Percentiles rank a stretch among this genome's conserved stretches.
phyloP scores from a whole-genome alignment of 2,329 filamentous ascomycete genomes.

The Bipolaris bicolor region DNA sequence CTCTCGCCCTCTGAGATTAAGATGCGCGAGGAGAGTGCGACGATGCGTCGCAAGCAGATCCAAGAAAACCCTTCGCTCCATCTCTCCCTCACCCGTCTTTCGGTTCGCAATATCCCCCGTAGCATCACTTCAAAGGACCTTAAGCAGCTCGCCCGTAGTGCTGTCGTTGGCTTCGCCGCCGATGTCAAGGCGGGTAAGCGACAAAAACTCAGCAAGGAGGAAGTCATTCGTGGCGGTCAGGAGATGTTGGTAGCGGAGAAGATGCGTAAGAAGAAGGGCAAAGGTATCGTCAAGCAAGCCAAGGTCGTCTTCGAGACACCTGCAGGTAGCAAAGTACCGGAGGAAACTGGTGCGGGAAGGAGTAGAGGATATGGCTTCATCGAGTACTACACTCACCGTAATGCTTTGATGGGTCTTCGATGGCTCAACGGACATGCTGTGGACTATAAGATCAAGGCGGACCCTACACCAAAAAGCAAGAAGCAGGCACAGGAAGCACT shows the following conservation, averaged over 20 bases:
- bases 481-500: constrained; percentile 50
- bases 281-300: constrained; percentile 87
- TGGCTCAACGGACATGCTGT: constrained; percentile 85
- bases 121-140: constrained; percentile 84
- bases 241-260: constrained; percentile 82
- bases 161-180: constrained; percentile 90
- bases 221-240: constrained; percentile 77
- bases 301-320: constrained; percentile 93
- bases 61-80: constrained; percentile 90
- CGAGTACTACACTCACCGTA: constrained; percentile 92
- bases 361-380: constrained; percentile 97
- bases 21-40: constrained; percentile 84
- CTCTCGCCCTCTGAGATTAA: constrained; percentile 81
- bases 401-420: constrained; percentile 90
- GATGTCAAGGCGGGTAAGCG: constrained; percentile 83
- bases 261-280: constrained; percentile 78
- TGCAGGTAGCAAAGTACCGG: constrained; percentile 81
- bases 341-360: constrained; percentile 77
- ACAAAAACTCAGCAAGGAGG: constrained; percentile 84
- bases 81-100: constrained; percentile 86
- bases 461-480: constrained; percentile 50
- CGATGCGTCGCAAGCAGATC: constrained; percentile 87
- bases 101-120: constrained; percentile 87
- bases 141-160: constrained; percentile 87
- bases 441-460: constrained; percentile 57